Percentiles rank a stretch among this genome's conserved stretches.
phyloP scores from a whole-genome alignment of 1,284 basidiomycete genomes.

The Pascua guehoae region DNA sequence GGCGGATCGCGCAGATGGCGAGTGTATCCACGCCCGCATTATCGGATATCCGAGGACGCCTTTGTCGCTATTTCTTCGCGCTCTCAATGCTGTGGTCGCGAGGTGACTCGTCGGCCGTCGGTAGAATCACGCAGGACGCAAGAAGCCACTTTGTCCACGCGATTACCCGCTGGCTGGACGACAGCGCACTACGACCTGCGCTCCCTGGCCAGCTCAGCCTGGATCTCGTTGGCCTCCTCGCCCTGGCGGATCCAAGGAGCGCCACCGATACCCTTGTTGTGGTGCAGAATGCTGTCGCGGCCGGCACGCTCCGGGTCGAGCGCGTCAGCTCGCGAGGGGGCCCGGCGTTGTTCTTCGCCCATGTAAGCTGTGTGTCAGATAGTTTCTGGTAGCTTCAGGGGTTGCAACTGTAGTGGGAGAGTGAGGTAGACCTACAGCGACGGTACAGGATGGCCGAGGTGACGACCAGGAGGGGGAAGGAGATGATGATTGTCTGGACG shows the following conservation, averaged over 20 bases:
- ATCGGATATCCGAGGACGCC: too few species aligned
- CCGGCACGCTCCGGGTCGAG: conserved; percentile 3
- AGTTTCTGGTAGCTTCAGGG: neutral
- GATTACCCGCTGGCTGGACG: too few species aligned
- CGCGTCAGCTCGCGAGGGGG: conserved; percentile 18
- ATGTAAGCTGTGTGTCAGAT: conserved; percentile 26
- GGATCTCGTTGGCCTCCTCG: neutral
- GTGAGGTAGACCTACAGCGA: conserved; percentile 27
- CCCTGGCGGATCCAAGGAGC: conserved; percentile 28
- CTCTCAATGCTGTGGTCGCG: too few species aligned
- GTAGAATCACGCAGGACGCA: too few species aligned
- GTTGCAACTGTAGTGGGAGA: neutral
- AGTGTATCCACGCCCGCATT: too few species aligned
- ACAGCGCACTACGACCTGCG: too few species aligned
- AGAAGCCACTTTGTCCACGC: too few species aligned
- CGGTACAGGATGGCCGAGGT: conserved; percentile 46
- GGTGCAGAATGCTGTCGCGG: conserved; percentile 12
- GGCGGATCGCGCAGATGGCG: too few species aligned
- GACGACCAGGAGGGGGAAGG: conserved; percentile 43
- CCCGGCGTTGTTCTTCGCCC: conserved; percentile 42
- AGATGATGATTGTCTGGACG: conserved; percentile 42
- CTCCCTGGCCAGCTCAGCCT: too few species aligned
- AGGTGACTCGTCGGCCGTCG: too few species aligned
- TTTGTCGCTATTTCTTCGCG: too few species aligned
- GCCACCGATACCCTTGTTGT: conserved; percentile 20